Evolutionary conservation across 2,329 filamentous ascomycete species (phyloP).

Genomic region (Colletotrichum paranaense): DNA sequence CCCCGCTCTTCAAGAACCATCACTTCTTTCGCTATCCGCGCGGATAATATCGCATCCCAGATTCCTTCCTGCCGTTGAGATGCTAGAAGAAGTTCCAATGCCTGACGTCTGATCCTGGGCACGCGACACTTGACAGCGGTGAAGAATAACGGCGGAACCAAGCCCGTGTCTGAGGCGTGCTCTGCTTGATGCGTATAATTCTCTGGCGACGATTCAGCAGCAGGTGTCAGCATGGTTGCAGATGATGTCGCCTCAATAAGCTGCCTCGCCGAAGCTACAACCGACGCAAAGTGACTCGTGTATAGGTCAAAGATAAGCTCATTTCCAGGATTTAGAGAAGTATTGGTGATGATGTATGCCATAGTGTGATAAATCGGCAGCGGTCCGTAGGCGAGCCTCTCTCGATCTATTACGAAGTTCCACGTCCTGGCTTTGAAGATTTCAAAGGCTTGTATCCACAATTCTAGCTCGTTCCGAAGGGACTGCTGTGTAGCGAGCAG

Average conservation of each 20-base stretch:
- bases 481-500: constrained; percentile 1
- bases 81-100: constrained; percentile 45
- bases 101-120: constrained; percentile 51
- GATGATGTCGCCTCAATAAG: not conserved
- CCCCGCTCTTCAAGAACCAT: constrained; percentile 51
- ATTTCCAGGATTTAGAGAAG: constrained; percentile 43
- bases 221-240: not conserved
- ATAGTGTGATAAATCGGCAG: constrained; percentile 54
- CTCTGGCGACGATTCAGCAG: not conserved
- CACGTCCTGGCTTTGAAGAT: constrained; percentile 36
- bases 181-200: constrained; percentile 40
- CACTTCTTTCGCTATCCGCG: constrained; percentile 47
- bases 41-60: constrained; percentile 50
- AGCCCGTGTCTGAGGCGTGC: constrained; percentile 55
- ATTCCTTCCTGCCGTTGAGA: constrained; percentile 51
- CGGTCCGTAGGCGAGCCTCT: constrained; percentile 36
- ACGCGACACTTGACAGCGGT: constrained; percentile 59
- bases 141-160: constrained; percentile 58
- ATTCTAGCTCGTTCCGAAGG: constrained; percentile 19
- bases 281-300: constrained; percentile 43
- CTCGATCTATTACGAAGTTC: constrained; percentile 34
- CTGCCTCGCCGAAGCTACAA: constrained; percentile 40
- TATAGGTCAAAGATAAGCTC: constrained; percentile 52
- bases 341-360: constrained; percentile 54
- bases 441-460: constrained; percentile 42